Evolutionary conservation across 331 rosid species (phyloP), one percentile per base, ranked within the genome.

Genomic region (Telfairia occidentalis): DNA sequence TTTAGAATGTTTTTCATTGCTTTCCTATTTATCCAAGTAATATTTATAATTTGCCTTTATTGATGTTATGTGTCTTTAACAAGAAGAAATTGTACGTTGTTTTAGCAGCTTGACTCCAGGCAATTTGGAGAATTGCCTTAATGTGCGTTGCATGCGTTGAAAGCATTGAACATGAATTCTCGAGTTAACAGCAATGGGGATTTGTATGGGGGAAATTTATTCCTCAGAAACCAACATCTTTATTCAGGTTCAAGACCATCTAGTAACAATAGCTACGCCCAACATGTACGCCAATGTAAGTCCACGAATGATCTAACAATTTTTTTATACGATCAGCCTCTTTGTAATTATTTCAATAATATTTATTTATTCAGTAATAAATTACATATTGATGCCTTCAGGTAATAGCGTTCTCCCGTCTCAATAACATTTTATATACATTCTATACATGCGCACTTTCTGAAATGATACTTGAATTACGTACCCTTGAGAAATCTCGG

Each of bases 231-330:
- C 52, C 82, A 79, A 38, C 76, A 72, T 76, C 76, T 78, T 45
- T 59, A 70, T 81, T 78, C 87, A 24, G 78, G 74, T 79, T 81
- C 88, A 30, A 77, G 81, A 81, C 74, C 76, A 57, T 45, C 75
- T 59, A 80, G 50, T 65, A 81, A 71, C 79, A 76, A 80, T 42
- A 63, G 34, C 69, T 76, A 64, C 81, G 55, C 78, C 60, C 64
- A 89, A 52, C 89, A 82, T 81, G 81, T 18, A 78, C 76, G 80
- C 78, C 71, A 71, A 6, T 59, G 97, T 89, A 86, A 86, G 87
- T 85, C 61, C 19, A 48, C 28, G 5, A 60, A 42, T 60, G 71
- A 43, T 46, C 28, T 76, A 57, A 34, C 30, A 58, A 12, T 59
- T 9, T 5, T 75, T 9, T 24, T 28, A 34, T 35, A 34, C 13